Evolutionary conservation across 306 rosid genomes (phyloP).

Genomic region (Fagus crenata): DNA sequence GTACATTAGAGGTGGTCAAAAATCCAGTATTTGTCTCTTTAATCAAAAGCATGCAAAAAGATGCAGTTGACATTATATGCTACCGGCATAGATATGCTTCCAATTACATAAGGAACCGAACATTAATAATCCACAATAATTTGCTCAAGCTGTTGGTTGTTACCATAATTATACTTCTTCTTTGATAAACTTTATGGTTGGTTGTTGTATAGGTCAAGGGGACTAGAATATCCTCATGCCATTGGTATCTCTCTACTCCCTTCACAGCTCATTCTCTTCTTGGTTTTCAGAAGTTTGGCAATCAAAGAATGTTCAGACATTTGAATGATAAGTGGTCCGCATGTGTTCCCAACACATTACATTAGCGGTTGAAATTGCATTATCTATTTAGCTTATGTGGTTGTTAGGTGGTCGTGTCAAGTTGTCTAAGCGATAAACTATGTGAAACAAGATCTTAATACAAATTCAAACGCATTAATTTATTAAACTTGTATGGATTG

Average conservation of each 20-base stretch:
- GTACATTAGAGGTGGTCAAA: slow-evolving; percentile 4
- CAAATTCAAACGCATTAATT: not conserved
- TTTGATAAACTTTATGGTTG: not conserved
- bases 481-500: not conserved
- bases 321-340: not conserved
- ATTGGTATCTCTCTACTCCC: not conserved
- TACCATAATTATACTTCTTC: not conserved
- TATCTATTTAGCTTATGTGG: not conserved
- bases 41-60: not conserved
- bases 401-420: slow-evolving; percentile 4
- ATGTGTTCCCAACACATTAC: not conserved
- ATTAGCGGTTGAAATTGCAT: slow-evolving; percentile 15
- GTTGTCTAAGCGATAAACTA: not conserved
- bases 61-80: not conserved
- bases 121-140: slow-evolving; percentile 1
- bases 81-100: not conserved
- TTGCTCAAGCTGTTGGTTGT: slow-evolving; percentile 5
- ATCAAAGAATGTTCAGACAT: not conserved
- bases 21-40: not conserved
- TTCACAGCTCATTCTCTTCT: not conserved
- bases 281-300: not conserved
- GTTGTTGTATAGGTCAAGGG: not conserved
- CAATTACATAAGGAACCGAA: not conserved
- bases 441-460: not conserved
- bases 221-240: not conserved